A percentile compares a stretch with the other conserved stretches of the same genome.
phyloP scores from a whole-genome alignment of 2,329 filamentous ascomycete genomes.

The Diaporthe amygdali region DNA sequence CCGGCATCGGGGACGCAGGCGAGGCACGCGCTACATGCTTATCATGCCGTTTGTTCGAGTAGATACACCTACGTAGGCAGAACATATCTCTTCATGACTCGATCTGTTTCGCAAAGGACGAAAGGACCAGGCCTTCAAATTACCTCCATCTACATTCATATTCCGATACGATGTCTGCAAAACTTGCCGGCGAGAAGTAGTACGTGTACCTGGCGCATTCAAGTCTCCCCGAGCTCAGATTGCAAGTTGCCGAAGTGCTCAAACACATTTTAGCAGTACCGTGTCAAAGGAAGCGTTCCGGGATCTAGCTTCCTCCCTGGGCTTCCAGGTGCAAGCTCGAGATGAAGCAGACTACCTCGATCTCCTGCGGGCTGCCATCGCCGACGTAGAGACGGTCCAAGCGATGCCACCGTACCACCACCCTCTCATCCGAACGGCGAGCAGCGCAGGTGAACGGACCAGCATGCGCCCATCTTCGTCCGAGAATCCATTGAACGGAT shows the following conservation, averaged over 20 bases:
- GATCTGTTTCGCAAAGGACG: neutral
- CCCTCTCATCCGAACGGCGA: neutral
- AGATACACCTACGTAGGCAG: neutral
- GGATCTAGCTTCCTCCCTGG: neutral
- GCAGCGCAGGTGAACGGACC: neutral
- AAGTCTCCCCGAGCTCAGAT: neutral
- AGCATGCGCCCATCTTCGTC: conserved; percentile 4
- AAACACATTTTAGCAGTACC: neutral
- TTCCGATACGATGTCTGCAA: neutral
- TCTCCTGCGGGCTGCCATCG: conserved; percentile 13
- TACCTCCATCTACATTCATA: neutral
- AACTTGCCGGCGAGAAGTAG: neutral
- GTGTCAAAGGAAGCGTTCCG: conserved; percentile 1
- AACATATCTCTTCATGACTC: neutral
- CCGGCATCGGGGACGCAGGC: neutral
- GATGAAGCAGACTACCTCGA: conserved; percentile 21
- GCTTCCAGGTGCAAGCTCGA: conserved; percentile 15
- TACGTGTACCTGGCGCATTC: neutral
- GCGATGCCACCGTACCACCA: conserved; percentile 17
- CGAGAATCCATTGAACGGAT: conserved; percentile 21
- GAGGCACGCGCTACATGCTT: neutral
- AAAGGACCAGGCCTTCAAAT: neutral
- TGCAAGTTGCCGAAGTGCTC: neutral
- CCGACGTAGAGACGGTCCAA: conserved; percentile 19
- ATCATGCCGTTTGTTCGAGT: neutral